Evolutionary conservation across 805 yeast genomes (phyloP), one percentile per base, ranked within the genome.

Genomic region (Metschnikowia picachoensis): DNA sequence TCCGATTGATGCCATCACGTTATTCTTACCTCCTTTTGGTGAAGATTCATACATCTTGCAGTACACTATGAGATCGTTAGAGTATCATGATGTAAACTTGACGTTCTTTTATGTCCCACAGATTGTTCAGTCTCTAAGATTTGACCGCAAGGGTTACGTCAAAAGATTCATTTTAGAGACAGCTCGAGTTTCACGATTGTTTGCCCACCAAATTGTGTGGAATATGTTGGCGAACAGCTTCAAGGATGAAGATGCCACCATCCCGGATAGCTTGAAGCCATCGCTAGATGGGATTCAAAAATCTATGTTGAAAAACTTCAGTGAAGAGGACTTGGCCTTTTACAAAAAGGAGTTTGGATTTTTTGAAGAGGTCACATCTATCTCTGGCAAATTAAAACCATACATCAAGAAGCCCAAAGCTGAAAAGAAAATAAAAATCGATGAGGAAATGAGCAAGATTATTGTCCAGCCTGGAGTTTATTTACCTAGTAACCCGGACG

Each of bases 121-220:
- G 64, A 89, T 94, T 65, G 99, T 94, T 16, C 99, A 94, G 67
- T 78, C 88, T 52, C 74, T 94, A 55, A 78, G 98, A 52, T 84
- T 83, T 62, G 99, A 94, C 62, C 66, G 66, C 10, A 71, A 79
- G 37, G 98, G 97, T 0, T 91, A 89, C 57, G 95, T 92, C 37
- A 89, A 87, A 56, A 77, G 89, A 56, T 88, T 87, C 61, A 90
- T 94, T 52, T 68, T 92, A 46, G 98, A 94, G 62, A 88, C 97
- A 1, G 97, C 96, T 1, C 83, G 85, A 60, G 87, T 90, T 12
- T 84, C 94, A 27, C 95, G 87, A 55, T 72, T 92, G 51, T 94
- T 94, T 73, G 91, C 98, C 0, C 99, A 94, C 65, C 99, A 94
- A 66, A 91, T 94, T 53, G 89, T 94, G 45, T 94, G 99, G 99